These are phyloP conservation scores for Lachancea lanzarotensis DNA, from an alignment of 805 yeast species.

Conservation along the genomic window DNA sequence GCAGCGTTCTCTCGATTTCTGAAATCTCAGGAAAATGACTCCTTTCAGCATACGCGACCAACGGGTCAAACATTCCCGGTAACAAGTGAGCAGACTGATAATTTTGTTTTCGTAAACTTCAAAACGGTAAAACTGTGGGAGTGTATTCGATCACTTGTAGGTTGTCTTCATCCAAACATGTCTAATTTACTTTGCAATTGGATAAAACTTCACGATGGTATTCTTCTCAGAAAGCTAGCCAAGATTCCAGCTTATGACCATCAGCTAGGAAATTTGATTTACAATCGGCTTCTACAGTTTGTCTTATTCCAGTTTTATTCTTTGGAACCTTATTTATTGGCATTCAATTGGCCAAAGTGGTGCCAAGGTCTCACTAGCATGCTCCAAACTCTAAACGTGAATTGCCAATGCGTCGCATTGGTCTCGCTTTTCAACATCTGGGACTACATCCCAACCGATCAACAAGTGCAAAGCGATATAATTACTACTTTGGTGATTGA, in stretches of 20 bases:
- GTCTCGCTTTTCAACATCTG: conserved; percentile 27
- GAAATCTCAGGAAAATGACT: conserved; percentile 6
- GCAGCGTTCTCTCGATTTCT: conserved; percentile 12
- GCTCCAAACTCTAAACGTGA: conserved; percentile 21
- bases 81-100: conserved; percentile 16
- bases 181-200: conserved; percentile 8
- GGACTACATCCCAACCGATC: conserved; percentile 16
- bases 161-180: conserved; percentile 11
- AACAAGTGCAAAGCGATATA: conserved; percentile 7
- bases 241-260: conserved; percentile 26
- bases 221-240: conserved; percentile 16
- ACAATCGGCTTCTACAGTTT: conserved; percentile 23
- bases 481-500: conserved; percentile 11
- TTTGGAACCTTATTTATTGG: conserved; percentile 5
- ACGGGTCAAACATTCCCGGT: conserved; percentile 6
- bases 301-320: conserved; percentile 19
- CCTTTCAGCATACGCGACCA: conserved; percentile 5
- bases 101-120: conserved; percentile 22
- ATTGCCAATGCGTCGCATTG: conserved; percentile 22
- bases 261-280: conserved; percentile 22
- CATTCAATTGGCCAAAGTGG: conserved; percentile 27
- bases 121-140: conserved; percentile 24
- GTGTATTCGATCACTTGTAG: conserved; percentile 17
- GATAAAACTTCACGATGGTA: conserved; percentile 20
- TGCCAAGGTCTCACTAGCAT: conserved; percentile 19